Evolutionary conservation across 108 stramenopile genomes (phyloP), one percentile per base, ranked within the genome.

Genomic region (Epipyxis sp.): DNA sequence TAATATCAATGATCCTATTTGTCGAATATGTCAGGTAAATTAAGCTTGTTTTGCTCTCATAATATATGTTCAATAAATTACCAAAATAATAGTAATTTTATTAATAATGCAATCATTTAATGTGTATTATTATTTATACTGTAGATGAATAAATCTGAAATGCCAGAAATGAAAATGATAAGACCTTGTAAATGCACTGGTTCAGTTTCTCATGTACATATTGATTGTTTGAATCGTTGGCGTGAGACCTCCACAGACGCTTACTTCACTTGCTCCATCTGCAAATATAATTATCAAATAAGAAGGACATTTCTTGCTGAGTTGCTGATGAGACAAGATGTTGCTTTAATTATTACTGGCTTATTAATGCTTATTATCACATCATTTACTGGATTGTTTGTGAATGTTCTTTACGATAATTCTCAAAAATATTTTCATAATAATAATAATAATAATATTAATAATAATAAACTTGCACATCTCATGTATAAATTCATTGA

Each of bases 191-290:
- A 13, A 20, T 74, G 71, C 25, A 35, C 25, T 6, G 71, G 71
- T 10, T 34, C 71, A 42, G 10, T 35, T 13, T 13, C 25, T 42
- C 43, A 6, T 10, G 71, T 74, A 3, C 71, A 74, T 57, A 10
- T 74, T 37, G 50, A 74, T 20, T 74, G 71, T 74, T 25, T 74
- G 10, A 74, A 74, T 57, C 46, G 43, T 27, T 74, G 71, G 71
- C 71, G 71, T 27, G 71, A 37, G 10, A 74, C 71, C 32, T 74
- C 71, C 29, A 10, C 71, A 32, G 25, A 29, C 41, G 71, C 71
- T 10, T 74, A 13, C 29, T 30, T 29, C 32, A 46, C 3, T 37
- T 74, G 71, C 42, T 74, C 50, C 6, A 42, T 74, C 10, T 74
- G 71, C 35, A 13, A 74, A 42, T 74, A 37, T 57, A 16, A 39